These are phyloP conservation scores for Rosa chinensis DNA, from an alignment of 306 rosid genomes.

Conservation along the genomic window DNA sequence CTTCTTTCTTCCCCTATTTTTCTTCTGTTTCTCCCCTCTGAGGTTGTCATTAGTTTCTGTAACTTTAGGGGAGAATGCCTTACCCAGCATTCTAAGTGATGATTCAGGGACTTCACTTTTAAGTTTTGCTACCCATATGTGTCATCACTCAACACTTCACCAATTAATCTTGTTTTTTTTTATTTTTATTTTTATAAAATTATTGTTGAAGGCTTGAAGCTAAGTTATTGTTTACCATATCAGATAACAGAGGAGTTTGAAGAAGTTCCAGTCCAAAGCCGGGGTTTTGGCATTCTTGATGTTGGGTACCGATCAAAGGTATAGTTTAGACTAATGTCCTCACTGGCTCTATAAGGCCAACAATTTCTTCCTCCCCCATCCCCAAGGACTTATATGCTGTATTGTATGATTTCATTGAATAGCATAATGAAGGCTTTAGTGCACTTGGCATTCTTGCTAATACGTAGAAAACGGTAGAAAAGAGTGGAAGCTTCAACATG, in stretches of 20 bases:
- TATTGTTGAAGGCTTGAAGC: constrained; percentile 13
- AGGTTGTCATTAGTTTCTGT: not conserved
- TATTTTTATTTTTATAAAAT: not conserved
- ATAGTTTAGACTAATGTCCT: constrained; percentile 4
- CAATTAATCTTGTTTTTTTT: not conserved
- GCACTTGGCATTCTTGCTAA: not conserved
- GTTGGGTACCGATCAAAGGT: constrained; percentile 94
- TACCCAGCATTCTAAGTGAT: not conserved
- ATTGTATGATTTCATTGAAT: not conserved
- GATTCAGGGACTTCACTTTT: not conserved
- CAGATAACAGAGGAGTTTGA: constrained; percentile 94
- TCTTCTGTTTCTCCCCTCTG: not conserved
- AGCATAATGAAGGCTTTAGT: not conserved
- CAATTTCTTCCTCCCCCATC: not conserved
- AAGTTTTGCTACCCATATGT: not conserved
- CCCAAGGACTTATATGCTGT: not conserved
- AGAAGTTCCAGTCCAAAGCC: constrained; percentile 94
- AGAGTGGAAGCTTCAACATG: not conserved
- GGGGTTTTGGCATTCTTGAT: constrained; percentile 96
- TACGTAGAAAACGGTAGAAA: not conserved
- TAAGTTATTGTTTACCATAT: constrained; percentile 24
- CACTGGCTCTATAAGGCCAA: not conserved
- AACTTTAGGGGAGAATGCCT: not conserved
- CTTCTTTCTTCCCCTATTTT: not conserved
- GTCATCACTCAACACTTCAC: not conserved